Percentiles rank a stretch among this genome's conserved stretches.
phyloP scores from a whole-genome alignment of 805 yeast genomes.

The Candida krabiensis region DNA sequence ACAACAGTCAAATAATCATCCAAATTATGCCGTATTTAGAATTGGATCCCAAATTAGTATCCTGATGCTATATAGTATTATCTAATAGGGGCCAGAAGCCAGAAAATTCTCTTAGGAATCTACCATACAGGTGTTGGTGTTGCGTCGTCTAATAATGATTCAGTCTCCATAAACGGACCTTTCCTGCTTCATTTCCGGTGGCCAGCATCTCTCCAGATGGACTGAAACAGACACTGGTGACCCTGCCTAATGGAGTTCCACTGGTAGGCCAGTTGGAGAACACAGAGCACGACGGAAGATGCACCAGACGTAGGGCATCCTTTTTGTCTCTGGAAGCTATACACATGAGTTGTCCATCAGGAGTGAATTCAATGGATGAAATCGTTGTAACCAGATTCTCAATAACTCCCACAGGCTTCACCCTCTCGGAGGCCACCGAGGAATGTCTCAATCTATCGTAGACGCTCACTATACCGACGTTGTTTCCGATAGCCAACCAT shows the following conservation, averaged over 20 bases:
- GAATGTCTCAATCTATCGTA: constrained; percentile 56
- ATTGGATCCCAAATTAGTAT: no score
- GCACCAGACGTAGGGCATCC: constrained; percentile 85
- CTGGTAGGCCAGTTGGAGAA: constrained; percentile 97
- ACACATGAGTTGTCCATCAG: constrained; percentile 87
- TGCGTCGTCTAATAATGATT: constrained; percentile 77
- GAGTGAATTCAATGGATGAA: constrained; percentile 68
- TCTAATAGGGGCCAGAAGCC: no score
- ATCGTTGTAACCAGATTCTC: constrained; percentile 83
- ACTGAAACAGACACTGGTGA: constrained; percentile 76
- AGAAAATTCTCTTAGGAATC: no score
- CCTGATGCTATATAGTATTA: no score
- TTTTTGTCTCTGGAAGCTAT: constrained; percentile 82
- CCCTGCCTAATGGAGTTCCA: constrained; percentile 94
- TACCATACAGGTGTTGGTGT: no score
- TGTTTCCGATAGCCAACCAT: constrained; percentile 87
- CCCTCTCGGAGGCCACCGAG: constrained; percentile 22
- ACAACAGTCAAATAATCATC: no score
- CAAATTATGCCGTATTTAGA: no score
- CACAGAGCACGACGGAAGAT: constrained; percentile 82
- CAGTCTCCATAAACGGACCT: constrained; percentile 83
- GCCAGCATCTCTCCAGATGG: constrained; percentile 82
- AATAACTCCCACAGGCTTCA: constrained; percentile 59
- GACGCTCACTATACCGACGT: constrained; percentile 84
- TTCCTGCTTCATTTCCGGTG: constrained; percentile 89